A percentile compares a stretch with the other conserved stretches of the same genome.
phyloP scores from a whole-genome alignment of 2,329 filamentous ascomycete genomes.

The Diplodia mutila region DNA sequence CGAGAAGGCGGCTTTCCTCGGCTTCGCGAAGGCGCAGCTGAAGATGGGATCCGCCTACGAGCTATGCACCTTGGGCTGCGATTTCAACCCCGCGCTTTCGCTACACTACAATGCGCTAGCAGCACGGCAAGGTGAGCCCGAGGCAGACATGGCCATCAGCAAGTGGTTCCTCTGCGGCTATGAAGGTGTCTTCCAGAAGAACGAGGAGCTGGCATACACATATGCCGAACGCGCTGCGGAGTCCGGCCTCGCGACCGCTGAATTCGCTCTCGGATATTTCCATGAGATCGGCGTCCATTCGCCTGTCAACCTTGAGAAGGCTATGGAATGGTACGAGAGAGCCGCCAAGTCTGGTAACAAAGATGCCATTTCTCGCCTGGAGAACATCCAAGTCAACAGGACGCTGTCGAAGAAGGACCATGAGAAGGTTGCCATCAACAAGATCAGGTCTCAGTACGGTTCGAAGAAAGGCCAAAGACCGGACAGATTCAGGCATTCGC shows the following conservation, averaged over 20 bases:
- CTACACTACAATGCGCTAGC: conserved; percentile 95
- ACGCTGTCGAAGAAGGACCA: conserved; percentile 89
- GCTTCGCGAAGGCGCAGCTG: conserved; percentile 93
- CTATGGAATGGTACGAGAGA: conserved; percentile 85
- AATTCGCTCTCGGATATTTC: conserved; percentile 98
- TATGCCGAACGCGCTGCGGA: conserved; percentile 87
- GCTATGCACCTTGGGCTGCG: conserved; percentile 88
- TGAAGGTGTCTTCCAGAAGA: conserved; percentile 90
- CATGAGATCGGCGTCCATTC: conserved; percentile 95
- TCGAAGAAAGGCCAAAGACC: conserved; percentile 56
- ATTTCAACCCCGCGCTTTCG: conserved; percentile 90
- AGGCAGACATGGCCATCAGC: conserved; percentile 94
- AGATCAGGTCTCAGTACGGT: conserved; percentile 69
- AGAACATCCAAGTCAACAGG: conserved; percentile 80
- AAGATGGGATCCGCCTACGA: conserved; percentile 98
- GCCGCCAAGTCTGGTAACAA: conserved; percentile 90
- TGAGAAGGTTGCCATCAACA: conserved; percentile 84
- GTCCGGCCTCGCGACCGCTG: conserved; percentile 81
- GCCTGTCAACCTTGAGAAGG: conserved; percentile 78
- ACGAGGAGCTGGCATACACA: conserved; percentile 88
- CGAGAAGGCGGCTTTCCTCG: conserved; percentile 93
- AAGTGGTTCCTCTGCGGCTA: conserved; percentile 98
- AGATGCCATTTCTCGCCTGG: conserved; percentile 80
- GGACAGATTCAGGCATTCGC: conserved; percentile 46
- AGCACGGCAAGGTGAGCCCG: conserved; percentile 86